A percentile compares a stretch with the other conserved stretches of the same genome.
Evolutionary conservation across 306 rosid genomes (phyloP).

Genomic region (Lathyrus sativus): DNA sequence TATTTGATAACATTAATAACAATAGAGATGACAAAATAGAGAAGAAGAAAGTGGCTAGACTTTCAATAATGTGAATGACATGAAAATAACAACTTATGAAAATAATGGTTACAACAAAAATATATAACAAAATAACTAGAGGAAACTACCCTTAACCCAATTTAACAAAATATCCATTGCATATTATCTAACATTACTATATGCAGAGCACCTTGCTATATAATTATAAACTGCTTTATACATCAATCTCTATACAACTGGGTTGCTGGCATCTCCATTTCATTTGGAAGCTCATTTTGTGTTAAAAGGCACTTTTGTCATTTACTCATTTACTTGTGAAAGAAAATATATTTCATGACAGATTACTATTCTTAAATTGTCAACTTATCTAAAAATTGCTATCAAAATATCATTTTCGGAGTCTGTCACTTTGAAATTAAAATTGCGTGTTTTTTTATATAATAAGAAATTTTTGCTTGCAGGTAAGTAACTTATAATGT

Average conservation of each 20-base stretch:
- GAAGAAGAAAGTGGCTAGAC: too few relatives aligned
- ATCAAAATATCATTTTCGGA: not conserved
- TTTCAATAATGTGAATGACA: too few relatives aligned
- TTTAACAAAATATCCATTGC: too few relatives aligned
- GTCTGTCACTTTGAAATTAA: not conserved
- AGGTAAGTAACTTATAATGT: too few relatives aligned
- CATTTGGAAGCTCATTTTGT: not conserved
- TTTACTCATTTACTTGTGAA: not conserved
- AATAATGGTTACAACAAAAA: too few relatives aligned
- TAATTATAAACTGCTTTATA: not conserved
- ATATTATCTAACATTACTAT: not conserved
- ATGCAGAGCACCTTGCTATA: not conserved
- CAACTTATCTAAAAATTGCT: not conserved
- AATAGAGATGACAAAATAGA: too few relatives aligned
- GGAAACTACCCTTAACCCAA: too few relatives aligned
- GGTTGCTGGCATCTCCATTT: slow-evolving; percentile 6
- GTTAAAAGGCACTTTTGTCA: not conserved
- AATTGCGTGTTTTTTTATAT: not conserved
- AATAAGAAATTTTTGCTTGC: not conserved
- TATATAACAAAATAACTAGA: too few relatives aligned
- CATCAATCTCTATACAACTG: not conserved
- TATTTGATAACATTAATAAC: too few relatives aligned
- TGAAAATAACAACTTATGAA: too few relatives aligned
- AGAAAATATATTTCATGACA: not conserved
- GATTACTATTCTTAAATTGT: not conserved